phyloP scores from a whole-genome alignment of 495 filamentous ascomycete genomes.

The Penicillium lagena region DNA sequence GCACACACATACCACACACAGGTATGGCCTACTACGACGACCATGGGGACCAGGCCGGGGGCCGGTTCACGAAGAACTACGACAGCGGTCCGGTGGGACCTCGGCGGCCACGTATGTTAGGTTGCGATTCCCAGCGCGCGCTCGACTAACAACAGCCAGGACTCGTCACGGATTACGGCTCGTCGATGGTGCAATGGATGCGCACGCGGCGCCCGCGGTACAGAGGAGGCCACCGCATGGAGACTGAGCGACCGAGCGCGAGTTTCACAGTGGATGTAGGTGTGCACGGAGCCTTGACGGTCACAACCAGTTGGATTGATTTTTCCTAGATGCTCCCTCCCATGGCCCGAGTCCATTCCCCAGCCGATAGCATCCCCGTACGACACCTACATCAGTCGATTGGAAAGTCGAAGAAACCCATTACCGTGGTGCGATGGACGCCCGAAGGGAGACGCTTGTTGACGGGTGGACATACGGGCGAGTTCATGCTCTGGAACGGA shows the following conservation, averaged over 20 bases:
- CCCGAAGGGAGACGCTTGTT: constrained; percentile 87
- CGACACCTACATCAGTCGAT: constrained; percentile 91
- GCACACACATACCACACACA: constrained; percentile 3
- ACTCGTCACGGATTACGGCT: constrained; percentile 92
- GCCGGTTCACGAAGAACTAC: constrained; percentile 28
- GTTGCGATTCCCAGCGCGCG: background rate
- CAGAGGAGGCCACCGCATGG: constrained; percentile 57
- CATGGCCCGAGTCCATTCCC: constrained; percentile 58
- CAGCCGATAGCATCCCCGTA: constrained; percentile 78
- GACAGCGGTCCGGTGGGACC: constrained; percentile 33
- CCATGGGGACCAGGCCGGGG: constrained; percentile 24
- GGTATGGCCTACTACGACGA: constrained; percentile 41
- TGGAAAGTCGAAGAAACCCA: constrained; percentile 95
- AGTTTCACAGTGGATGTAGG: constrained; percentile 87
- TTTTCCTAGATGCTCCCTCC: constrained; percentile 77
- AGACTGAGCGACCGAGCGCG: constrained; percentile 75
- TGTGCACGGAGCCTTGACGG: constrained; percentile 5
- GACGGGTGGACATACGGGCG: constrained; percentile 90
- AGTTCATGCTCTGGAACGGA: constrained; percentile 98
- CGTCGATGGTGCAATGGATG: constrained; percentile 91
- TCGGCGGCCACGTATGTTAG: constrained; percentile 36
- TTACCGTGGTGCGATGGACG: constrained; percentile 97
- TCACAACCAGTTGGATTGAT: constrained; percentile 1
- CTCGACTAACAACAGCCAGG: constrained; percentile 17
- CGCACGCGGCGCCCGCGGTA: constrained; percentile 73